Evolutionary conservation across 371 early-diverging fungal genomes (phyloP), one percentile per base, ranked within the genome.

Genomic region (Sporodiniella umbellata): DNA sequence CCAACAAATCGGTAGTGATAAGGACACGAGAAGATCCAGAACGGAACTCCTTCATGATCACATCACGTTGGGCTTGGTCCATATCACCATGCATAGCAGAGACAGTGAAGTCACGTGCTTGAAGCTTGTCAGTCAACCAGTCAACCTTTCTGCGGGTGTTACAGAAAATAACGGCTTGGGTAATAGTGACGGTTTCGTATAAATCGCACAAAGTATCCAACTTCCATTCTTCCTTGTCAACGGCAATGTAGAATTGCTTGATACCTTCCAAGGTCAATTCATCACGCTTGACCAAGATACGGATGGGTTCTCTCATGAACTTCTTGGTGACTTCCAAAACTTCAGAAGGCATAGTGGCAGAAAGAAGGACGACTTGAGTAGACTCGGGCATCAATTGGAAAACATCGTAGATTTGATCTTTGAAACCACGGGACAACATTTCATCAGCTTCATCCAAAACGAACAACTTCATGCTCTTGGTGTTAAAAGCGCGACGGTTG

Each of bases 371-470:
- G 37, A 93, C 88, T 71, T 98, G 97, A 24, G 92, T 85, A 52
- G 54, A 62, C 2, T 87, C 85, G 51, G 94, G 94, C 51, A 95
- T 75, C 48, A 84, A 78, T 57, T 87, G 89, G 85, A 90, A 96
- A 45, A 96, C 85, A 45, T 91, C 86, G 66, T 95, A 91, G 58
- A 98, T 93, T 72, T 95, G 91, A 37, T 95, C 96, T 75, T 89
- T 88, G 81, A 98, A 96, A 64, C 94, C 96, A 48, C 85, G 85
- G 53, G 89, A 88, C 54, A 97, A 76, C 91, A 98, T 88, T 72
- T 96, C 95, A 81, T 98, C 98, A 42, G 98, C 97, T 74, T 96
- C 98, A 76, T 98, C 98, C 33, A 98, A 84, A 49, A 98, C 88
- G 60, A 98, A 90, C 85, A 96, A 82, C 73, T 89, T 89, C 62